Evolutionary conservation across 1,284 basidiomycete genomes (phyloP), one percentile per base, ranked within the genome.

Genomic region (Salmacisia buchloeana): DNA sequence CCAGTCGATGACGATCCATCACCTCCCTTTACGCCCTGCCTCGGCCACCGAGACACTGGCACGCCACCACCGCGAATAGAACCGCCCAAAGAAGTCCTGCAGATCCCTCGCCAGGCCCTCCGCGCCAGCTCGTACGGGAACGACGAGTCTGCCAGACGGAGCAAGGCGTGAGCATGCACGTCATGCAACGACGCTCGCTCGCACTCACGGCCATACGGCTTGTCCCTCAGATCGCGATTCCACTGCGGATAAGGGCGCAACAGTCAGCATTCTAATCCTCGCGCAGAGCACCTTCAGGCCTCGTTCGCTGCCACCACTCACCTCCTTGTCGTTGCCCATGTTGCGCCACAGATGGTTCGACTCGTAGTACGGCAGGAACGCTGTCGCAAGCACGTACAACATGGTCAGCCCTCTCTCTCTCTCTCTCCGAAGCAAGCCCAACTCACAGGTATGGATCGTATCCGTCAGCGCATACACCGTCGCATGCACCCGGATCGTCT

Each of bases 381-480:
- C 45, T 49, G 45, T 15, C 35, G 7, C 35, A 33, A 33, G n/a
- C 45, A 49, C 6, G 10, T 38, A 38, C 36, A 18, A 38, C 10
- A 38, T 38, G 36, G n/a, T n/a, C n/a, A n/a, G n/a, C n/a, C n/a
- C n/a, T n/a, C n/a, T n/a, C n/a, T n/a, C n/a, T n/a, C n/a, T n/a
- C n/a, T n/a, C n/a, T n/a, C 36, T 38, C 36, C 18, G 36, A 38
- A 46, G 9, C 25, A 6, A 27, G n/a, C 23, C 62, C 23, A 71
- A 21, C 41, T 71, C 67, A 15, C 69, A 67, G n/a, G 71, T 69
- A 36, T 73, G 71, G 25, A 68, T 67, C 23, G 67, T 58, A 33
- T 65, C 65, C n/a, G 69, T 69, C 5, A 74, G 63, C 25, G 61
- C 63, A 62, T 74, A 74, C 57, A 74, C 58, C 61, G 68, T 72